Evolutionary conservation across 495 filamentous ascomycete genomes (phyloP), one percentile per base, ranked within the genome.

Genomic region (Pyrenopolyporus hunteri): DNA sequence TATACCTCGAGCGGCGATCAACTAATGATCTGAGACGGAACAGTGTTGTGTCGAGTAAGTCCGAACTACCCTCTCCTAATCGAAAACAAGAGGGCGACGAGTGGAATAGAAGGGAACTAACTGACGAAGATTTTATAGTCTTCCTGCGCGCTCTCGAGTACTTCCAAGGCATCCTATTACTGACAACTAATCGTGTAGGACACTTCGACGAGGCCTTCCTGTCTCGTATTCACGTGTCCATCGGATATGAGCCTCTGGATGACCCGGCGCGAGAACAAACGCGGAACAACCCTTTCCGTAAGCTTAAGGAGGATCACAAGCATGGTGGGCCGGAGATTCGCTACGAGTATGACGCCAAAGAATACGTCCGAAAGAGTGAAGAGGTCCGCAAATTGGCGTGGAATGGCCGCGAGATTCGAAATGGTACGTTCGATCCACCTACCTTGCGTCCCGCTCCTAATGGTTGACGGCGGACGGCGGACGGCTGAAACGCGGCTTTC

Each of bases 131-230:
- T 31, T 8, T 3, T 7, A 10, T 19, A 57, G 54, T 42, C 6
- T 57, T 57, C 14, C 35, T 57, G 5, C 54, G 54, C 14, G 35
- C 43, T 1, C 22, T 57, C 3, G 54, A 57, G 17, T 57, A 57
- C 35, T 57, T 57, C 26, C 54, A 39, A 42, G 54, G 54, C 11
- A 39, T 57, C 26, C 26, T 57, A 5, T 57, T 57, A 19, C 13
- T 57, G 44, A 57, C 44, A 6, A 40, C 54, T 7, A 57, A 57
- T 19, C 32, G 54, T 17, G 35, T 57, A 2, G 54, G 54, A 3
- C 32, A 32, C 22, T 57, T 57, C 33, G 54, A 57, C n/a, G 54
- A 57, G n/a, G 54, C 54, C 9, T 39, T 48, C 10, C 4, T 57
- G 11, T 57, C 54, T 16, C 54, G 43, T 11, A 57, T 57, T 31